Evolutionary conservation across 169 alveolate species (phyloP).

Genomic region (Neospora caninum): DNA sequence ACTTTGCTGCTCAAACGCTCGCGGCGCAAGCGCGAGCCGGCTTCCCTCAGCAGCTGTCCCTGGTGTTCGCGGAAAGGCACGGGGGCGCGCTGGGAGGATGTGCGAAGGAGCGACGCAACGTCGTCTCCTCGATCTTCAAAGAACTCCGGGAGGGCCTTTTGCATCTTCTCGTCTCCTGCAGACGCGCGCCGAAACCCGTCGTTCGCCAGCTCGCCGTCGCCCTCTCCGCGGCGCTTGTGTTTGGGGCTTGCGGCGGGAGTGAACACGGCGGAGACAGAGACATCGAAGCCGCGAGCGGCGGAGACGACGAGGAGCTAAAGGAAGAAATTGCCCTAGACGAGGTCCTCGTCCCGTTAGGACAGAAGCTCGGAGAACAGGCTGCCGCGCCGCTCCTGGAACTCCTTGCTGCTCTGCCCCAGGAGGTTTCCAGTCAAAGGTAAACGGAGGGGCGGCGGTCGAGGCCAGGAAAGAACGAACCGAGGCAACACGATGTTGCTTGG

Average conservation of each 20-base stretch:
- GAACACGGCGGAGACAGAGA: neutral
- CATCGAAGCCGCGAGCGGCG: neutral
- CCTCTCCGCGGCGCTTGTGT: slow-evolving; percentile 53
- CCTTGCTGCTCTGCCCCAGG: slow-evolving; percentile 5
- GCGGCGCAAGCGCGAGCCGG: slow-evolving; percentile 71
- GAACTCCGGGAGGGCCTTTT: slow-evolving; percentile 62
- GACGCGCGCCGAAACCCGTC: slow-evolving; percentile 47
- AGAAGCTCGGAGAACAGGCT: neutral
- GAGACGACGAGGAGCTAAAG: neutral
- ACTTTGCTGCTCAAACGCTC: slow-evolving; percentile 66
- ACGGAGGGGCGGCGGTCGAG: neutral
- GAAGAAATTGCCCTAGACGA: slow-evolving; percentile 27
- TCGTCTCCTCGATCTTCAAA: slow-evolving; percentile 23
- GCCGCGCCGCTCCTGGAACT: slow-evolving; percentile 14
- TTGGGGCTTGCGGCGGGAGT: slow-evolving; percentile 32
- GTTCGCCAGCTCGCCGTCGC: slow-evolving; percentile 61
- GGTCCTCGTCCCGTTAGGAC: neutral
- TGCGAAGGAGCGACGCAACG: neutral
- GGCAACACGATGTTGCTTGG: too few relatives aligned
- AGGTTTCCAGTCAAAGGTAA: slow-evolving; percentile 19
- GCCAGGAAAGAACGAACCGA: neutral
- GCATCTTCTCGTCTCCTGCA: slow-evolving; percentile 59
- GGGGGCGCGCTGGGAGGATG: neutral
- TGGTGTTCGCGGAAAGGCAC: slow-evolving; percentile 14
- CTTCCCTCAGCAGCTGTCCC: slow-evolving; percentile 67